Base-by-base conservation (phyloP, 2,329 filamentous ascomycete species). In the Pestalotiopsis sp. region DNA sequence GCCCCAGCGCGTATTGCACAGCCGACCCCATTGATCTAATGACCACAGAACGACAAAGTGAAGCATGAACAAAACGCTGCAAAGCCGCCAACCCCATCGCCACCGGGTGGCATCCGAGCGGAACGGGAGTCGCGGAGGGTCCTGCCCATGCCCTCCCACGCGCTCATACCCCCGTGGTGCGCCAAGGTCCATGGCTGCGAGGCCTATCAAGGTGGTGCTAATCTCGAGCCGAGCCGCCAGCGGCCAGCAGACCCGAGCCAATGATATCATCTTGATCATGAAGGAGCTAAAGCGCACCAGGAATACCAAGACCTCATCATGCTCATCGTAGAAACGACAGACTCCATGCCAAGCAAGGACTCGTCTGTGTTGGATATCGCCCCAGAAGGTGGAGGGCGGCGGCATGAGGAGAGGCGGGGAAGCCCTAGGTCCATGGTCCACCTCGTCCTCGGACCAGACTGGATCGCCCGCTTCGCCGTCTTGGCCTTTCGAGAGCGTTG, bases 171-270 rank as follows among this genome's bases (percentile, higher is more conserved):
- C 70, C 31, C 72, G 71, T 5, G 84, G 79, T 41, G 85, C 72
- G 25, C 81, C 84, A n/a, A 90, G 77, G 68, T 95, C 93, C 13
- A 94, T 74, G 1, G 87, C 89, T 9, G 93, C 94, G 7, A 95
- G 78, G 3, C 87, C 80, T 4, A 97, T 81, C 2, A 97, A 82
- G 3, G 92, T 89, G 72, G 91, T 90, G 4, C 89, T 84, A 4
- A 94, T 80, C 78, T 87, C 87, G 6, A 89, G 83, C 59, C 87
- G 90, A n/a, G 89, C 85, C 58, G 90, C 89, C 68, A 90, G 90
- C 0, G 94, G 94, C 77, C 89, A 89, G 78, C 94, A 97, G 0
- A 91, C 87, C 61, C 86, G 84, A 2, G 87, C 85, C 11, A 96
- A 80, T 0, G 89, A 89, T 13, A 86, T 81, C 9, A 94, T 81